A percentile compares a stretch with the other conserved stretches of the same genome.
These are phyloP conservation scores for Dionaea muscipula DNA, from an alignment of 179 eudicot genomes.

Conservation along the genomic window DNA sequence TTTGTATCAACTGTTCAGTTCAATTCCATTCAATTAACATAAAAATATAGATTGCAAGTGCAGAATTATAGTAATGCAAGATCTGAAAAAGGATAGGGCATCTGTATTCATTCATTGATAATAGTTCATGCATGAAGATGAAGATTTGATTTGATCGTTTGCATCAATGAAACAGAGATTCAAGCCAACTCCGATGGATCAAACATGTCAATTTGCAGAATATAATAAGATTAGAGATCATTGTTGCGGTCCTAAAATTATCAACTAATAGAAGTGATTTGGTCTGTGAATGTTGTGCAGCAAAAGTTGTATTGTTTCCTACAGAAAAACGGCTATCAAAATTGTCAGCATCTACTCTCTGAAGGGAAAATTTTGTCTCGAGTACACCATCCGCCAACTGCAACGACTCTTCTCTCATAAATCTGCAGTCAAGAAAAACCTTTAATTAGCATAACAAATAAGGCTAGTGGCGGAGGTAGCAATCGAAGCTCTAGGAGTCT, in stretches of 20 bases:
- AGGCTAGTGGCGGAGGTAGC: not conserved
- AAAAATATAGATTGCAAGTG: too few species aligned
- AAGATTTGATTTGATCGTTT: too few species aligned
- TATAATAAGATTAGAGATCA: not conserved
- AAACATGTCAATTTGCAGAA: not conserved
- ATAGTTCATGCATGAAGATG: too few species aligned
- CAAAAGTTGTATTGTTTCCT: not conserved
- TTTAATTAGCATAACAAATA: not conserved
- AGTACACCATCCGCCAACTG: not conserved
- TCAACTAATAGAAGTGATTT: not conserved
- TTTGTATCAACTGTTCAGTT: too few species aligned
- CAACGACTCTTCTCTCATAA: not conserved
- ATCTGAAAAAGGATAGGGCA: too few species aligned
- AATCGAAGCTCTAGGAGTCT: not conserved
- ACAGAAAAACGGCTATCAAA: not conserved
- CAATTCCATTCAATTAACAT: too few species aligned
- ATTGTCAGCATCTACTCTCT: not conserved
- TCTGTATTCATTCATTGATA: too few species aligned
- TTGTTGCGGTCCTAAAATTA: not conserved
- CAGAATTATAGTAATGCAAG: too few species aligned
- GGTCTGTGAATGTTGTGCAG: not conserved
- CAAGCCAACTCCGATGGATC: too few species aligned
- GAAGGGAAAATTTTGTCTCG: not conserved
- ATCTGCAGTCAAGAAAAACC: not conserved
- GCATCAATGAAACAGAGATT: too few species aligned